Percentiles rank a stretch among this genome's conserved stretches.
Conservation (phyloP, 2,329 filamentous ascomycete species). For the Biscogniauxia mediterranea region DNA sequence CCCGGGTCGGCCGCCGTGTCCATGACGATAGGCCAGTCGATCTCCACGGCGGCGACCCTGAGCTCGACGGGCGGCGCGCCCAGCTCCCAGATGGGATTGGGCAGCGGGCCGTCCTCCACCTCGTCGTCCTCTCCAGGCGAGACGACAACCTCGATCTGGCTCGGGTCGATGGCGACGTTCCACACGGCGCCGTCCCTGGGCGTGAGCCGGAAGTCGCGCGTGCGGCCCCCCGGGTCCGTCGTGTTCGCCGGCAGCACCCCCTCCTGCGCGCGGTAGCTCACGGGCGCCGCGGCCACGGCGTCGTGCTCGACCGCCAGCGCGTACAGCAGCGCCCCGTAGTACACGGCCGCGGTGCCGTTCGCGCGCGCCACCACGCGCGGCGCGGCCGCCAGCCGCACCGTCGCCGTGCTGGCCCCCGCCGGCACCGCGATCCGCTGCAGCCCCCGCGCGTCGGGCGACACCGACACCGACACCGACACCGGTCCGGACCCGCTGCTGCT, state of each 20-base stretch:
- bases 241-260: constrained; percentile 13
- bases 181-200: constrained; percentile 16
- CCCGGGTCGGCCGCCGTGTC: constrained; percentile 23
- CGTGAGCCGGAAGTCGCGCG: constrained; percentile 21
- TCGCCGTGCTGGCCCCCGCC: constrained; percentile 8
- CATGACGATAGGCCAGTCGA: constrained; percentile 23
- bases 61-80: constrained; percentile 26
- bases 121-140: background rate
- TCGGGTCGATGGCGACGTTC: constrained; percentile 27
- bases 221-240: constrained; percentile 14
- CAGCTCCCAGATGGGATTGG: constrained; percentile 25
- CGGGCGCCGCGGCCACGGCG: constrained; percentile 8
- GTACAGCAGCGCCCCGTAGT: constrained; percentile 28
- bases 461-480: too few relatives aligned
- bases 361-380: constrained; percentile 19
- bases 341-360: constrained; percentile 24
- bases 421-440: constrained; percentile 17
- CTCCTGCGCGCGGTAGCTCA: constrained; percentile 16
- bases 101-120: background rate
- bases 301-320: constrained; percentile 24
- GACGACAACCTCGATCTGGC: constrained; percentile 20
- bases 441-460: constrained; percentile 8
- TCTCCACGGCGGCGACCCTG: constrained; percentile 24
- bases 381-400: constrained; percentile 13
- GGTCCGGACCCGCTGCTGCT: constrained; percentile 1